A percentile compares a stretch with the other conserved stretches of the same genome.
phyloP scores from a whole-genome alignment of 129 eudicot genomes.

The Dittrichia graveolens region DNA sequence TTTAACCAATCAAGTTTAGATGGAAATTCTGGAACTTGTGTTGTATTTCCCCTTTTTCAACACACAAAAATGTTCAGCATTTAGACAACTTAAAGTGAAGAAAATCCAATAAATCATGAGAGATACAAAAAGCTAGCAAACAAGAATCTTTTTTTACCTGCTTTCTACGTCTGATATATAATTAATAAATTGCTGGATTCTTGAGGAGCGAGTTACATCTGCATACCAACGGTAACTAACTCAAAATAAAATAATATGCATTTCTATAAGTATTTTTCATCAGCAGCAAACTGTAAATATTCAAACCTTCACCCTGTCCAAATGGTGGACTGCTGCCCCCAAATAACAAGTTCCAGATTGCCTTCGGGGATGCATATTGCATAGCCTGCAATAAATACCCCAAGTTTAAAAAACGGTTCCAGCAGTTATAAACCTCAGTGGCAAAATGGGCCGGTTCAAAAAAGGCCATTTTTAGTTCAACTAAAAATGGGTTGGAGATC shows the following conservation, averaged over 20 bases:
- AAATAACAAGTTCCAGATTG: conserved; percentile 81
- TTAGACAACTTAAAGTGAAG: conserved; percentile 2
- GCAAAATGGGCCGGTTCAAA: conserved; percentile 2
- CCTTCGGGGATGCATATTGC: conserved; percentile 97
- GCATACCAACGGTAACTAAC: conserved; percentile 37
- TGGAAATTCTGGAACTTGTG: conserved; percentile 91
- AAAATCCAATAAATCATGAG: conserved; percentile 18
- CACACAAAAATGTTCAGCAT: conserved; percentile 24
- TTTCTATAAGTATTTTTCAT: conserved; percentile 16
- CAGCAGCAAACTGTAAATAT: not conserved
- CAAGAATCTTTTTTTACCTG: conserved; percentile 43
- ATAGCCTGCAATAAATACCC: conserved; percentile 66
- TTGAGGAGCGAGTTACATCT: conserved; percentile 58
- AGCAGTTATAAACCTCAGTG: conserved; percentile 18
- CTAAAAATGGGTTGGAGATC: not conserved
- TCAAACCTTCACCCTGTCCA: conserved; percentile 61
- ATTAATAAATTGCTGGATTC: conserved; percentile 74
- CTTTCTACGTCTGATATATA: conserved; percentile 85
- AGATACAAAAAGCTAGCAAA: not conserved
- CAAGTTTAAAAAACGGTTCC: conserved; percentile 16
- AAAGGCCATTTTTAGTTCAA: not conserved
- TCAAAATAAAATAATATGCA: conserved; percentile 12
- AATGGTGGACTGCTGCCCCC: conserved; percentile 65
- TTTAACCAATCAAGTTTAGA: conserved; percentile 96
- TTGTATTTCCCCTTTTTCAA: conserved; percentile 52